Conservation (phyloP, 169 alveolate species). For the Cyclospora cayetanensis region DNA sequence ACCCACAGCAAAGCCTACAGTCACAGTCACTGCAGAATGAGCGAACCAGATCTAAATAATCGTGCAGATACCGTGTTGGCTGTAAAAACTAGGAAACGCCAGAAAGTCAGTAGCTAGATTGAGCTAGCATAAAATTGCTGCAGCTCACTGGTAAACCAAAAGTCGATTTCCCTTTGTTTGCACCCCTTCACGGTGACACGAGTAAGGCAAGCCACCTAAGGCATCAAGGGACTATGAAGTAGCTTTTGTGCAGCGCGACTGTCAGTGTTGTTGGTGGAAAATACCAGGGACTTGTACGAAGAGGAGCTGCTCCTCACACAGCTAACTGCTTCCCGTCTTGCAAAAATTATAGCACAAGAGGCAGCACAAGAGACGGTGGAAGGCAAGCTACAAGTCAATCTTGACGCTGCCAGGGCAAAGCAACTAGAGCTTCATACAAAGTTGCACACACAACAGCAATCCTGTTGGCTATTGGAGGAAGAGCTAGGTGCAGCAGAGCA, state of each 20-base stretch:
- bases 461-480: conserved; percentile 59
- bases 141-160: too few relatives aligned
- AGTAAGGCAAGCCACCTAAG: too few relatives aligned
- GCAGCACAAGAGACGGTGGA: background rate
- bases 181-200: too few relatives aligned
- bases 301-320: conserved; percentile 46
- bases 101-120: too few relatives aligned
- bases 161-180: too few relatives aligned
- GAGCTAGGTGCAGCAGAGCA: conserved; percentile 41
- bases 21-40: background rate
- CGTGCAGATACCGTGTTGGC: too few relatives aligned
- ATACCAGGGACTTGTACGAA: conserved; percentile 31
- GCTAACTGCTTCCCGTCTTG: conserved; percentile 43
- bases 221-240: too few relatives aligned
- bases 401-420: background rate
- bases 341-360: conserved; percentile 40
- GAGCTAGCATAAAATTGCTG: too few relatives aligned
- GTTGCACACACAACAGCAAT: conserved; percentile 33
- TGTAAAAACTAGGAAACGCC: too few relatives aligned
- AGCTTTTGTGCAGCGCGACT: too few relatives aligned
- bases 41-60: too few relatives aligned
- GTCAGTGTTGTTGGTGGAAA: background rate
- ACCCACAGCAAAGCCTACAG: background rate
- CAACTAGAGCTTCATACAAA: background rate
- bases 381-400: conserved; percentile 6